phyloP scores from a whole-genome alignment of 441 rosid species.

The Bocquillonia castaneifolia region DNA sequence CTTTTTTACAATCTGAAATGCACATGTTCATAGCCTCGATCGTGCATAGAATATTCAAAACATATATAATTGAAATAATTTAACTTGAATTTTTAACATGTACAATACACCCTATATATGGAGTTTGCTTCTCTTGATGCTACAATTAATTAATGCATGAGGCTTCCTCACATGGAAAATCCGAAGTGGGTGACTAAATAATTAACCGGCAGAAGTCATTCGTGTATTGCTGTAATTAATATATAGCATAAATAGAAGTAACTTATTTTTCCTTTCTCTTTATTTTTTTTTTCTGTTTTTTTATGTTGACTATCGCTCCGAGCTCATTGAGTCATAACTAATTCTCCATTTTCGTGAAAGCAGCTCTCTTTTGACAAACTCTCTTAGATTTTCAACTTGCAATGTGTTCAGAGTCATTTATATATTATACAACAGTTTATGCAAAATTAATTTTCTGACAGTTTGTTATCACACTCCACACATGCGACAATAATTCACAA shows the following conservation, averaged over 20 bases:
- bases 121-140: neutral
- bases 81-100: neutral
- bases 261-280: neutral
- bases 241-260: neutral
- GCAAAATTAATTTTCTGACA: neutral
- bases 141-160: neutral
- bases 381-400: too few relatives aligned
- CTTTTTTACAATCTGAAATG: too few relatives aligned
- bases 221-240: too few relatives aligned
- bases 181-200: neutral
- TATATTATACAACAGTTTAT: neutral
- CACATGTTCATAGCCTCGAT: too few relatives aligned
- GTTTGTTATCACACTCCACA: neutral
- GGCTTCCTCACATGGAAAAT: constrained; percentile 5
- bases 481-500: neutral
- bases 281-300: neutral
- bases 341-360: constrained; percentile 2
- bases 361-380: neutral
- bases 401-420: too few relatives aligned
- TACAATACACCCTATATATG: too few relatives aligned
- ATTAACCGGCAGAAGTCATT: neutral
- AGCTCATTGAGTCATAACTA: neutral
- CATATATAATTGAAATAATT: too few relatives aligned
- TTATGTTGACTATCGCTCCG: neutral
- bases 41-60: too few relatives aligned